These are phyloP conservation scores for Cystoisospora suis DNA, from an alignment of 169 alveolate genomes.

Conservation along the genomic window DNA sequence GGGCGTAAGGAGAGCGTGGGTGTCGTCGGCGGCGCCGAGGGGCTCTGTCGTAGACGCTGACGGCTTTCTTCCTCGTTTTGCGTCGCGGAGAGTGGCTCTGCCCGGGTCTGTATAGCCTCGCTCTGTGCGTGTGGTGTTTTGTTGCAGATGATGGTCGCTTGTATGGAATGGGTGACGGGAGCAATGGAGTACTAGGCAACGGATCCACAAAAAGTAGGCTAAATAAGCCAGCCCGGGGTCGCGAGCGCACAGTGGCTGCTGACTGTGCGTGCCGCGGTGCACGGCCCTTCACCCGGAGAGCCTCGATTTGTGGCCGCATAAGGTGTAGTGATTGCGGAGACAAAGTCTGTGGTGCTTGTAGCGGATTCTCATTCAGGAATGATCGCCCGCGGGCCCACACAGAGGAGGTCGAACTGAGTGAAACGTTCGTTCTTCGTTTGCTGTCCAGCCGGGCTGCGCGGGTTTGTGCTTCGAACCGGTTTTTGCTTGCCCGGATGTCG, in stretches of 20 bases:
- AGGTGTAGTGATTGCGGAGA: not conserved
- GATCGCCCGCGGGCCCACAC: not conserved
- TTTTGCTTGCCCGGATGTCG: not conserved
- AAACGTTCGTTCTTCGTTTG: not conserved
- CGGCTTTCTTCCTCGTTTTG: not conserved
- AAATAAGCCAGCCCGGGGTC: not conserved
- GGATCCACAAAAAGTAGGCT: constrained; percentile 1
- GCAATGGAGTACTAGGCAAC: constrained; percentile 37
- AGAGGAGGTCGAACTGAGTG: not conserved
- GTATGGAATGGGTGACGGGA: constrained; percentile 43
- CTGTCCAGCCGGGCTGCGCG: not conserved
- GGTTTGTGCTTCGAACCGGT: not conserved
- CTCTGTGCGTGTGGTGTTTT: not conserved
- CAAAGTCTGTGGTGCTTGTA: not conserved
- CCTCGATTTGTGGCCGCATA: too few relatives aligned
- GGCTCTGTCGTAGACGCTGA: not conserved
- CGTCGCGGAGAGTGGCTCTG: not conserved
- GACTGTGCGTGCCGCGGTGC: too few relatives aligned
- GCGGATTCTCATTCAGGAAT: not conserved
- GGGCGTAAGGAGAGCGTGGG: too few relatives aligned
- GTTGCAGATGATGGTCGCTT: constrained; percentile 44
- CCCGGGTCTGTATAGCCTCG: not conserved
- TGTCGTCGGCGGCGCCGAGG: too few relatives aligned
- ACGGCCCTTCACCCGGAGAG: too few relatives aligned
- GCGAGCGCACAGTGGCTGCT: not conserved